These are phyloP conservation scores for Knoxia roxburghii DNA, from an alignment of 257 asterid genomes.

Conservation along the genomic window DNA sequence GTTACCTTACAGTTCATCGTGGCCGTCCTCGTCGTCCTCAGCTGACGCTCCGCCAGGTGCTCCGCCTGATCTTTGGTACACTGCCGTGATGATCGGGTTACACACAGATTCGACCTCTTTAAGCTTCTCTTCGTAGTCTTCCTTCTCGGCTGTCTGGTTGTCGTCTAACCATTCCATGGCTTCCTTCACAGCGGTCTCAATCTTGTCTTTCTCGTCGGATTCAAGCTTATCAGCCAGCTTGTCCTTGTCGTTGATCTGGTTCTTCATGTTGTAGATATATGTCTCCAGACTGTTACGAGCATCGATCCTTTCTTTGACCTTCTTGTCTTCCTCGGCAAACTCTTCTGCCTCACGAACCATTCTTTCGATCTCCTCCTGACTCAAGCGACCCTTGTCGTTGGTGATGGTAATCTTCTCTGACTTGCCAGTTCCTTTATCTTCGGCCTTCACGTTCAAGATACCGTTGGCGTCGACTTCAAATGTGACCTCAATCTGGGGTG, in stretches of 20 bases:
- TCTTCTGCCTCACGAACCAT: constrained; percentile 94
- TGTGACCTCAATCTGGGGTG: constrained; percentile 93
- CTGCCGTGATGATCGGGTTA: constrained; percentile 83
- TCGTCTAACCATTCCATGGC: constrained; percentile 95
- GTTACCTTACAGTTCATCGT: constrained; percentile 54
- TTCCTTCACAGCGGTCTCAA: constrained; percentile 83
- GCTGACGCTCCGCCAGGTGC: constrained; percentile 50
- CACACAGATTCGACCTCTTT: constrained; percentile 93
- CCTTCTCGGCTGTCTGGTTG: constrained; percentile 80
- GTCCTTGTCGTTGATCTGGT: constrained; percentile 86
- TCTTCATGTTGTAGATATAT: constrained; percentile 90
- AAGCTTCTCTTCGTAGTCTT: constrained; percentile 89
- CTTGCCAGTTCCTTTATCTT: constrained; percentile 89
- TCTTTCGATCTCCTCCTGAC: constrained; percentile 90
- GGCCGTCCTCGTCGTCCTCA: constrained; percentile 50
- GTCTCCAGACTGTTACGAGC: constrained; percentile 86
- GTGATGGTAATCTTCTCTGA: constrained; percentile 92
- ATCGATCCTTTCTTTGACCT: constrained; percentile 76
- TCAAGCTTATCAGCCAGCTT: constrained; percentile 89
- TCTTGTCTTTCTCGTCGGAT: constrained; percentile 88
- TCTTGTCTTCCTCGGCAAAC: constrained; percentile 94
- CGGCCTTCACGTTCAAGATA: constrained; percentile 86
- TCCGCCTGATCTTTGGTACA: constrained; percentile 91
- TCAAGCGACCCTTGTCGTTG: constrained; percentile 92
- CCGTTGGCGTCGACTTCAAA: constrained; percentile 96